Evolutionary conservation across 352 stramenopile species (phyloP), one percentile per base, ranked within the genome.

Genomic region (Globisporangium paddicum): DNA sequence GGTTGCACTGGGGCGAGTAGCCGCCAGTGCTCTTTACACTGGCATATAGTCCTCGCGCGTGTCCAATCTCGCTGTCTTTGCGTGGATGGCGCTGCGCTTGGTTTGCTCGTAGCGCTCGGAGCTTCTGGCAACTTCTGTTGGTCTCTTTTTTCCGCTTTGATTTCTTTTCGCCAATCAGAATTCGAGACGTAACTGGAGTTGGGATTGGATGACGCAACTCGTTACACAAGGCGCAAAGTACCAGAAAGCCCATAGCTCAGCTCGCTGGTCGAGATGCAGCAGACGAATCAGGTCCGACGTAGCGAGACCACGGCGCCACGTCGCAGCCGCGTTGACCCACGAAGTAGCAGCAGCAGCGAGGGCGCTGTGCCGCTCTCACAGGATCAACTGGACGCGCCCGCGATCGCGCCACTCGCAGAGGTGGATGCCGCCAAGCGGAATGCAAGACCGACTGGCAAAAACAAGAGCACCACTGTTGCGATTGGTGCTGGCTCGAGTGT

Each of bases 1-100:
- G 5, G 59, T 34, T 94, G 70, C 85, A 94, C 58, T 94, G 79
- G 69, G 93, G 73, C 21, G 81, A 87, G 48, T 82, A 85, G 4
- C 82, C 82, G 11, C 71, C 82, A n/a, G n/a, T n/a, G n/a, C n/a
- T n/a, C n/a, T n/a, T n/a, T n/a, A n/a, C n/a, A n/a, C n/a, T n/a
- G n/a, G n/a, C n/a, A n/a, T n/a, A n/a, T n/a, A n/a, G n/a, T n/a
- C n/a, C n/a, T n/a, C n/a, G n/a, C n/a, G n/a, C n/a, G n/a, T n/a
- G n/a, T n/a, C n/a, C n/a, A n/a, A n/a, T n/a, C n/a, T n/a, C n/a
- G n/a, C n/a, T n/a, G n/a, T n/a, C n/a, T n/a, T n/a, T n/a, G n/a
- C n/a, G n/a, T n/a, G n/a, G n/a, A n/a, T n/a, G n/a, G n/a, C n/a
- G n/a, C n/a, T n/a, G n/a, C n/a, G n/a, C n/a, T n/a, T n/a, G n/a